phyloP scores from a whole-genome alignment of 2,329 filamentous ascomycete species.

The Xylariaceae sp. region DNA sequence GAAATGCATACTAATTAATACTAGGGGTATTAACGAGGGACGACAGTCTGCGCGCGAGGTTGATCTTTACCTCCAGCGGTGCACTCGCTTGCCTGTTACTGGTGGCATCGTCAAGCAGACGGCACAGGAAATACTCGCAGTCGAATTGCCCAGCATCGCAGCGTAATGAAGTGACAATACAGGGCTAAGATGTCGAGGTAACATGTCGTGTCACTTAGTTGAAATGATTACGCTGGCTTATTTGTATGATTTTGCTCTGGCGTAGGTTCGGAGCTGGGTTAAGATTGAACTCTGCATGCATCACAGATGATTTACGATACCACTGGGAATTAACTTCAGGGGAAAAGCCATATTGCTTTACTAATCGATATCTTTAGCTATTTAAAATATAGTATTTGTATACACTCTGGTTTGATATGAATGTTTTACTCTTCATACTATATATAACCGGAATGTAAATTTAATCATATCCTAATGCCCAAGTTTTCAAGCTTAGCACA shows the following conservation, averaged over 20 bases:
- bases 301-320: constrained; percentile 28
- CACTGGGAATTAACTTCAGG: constrained; percentile 10
- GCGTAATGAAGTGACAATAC: constrained; percentile 8
- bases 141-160: constrained; percentile 14
- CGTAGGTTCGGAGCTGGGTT: neutral
- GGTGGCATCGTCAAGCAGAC: constrained; percentile 89
- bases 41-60: constrained; percentile 91
- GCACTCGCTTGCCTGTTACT: constrained; percentile 83
- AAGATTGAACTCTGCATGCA: constrained; percentile 8
- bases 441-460: too few species aligned
- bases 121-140: constrained; percentile 66
- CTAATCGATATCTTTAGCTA: neutral
- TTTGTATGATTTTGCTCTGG: constrained; percentile 5
- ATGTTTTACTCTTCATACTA: too few species aligned
- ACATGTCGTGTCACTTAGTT: too few species aligned
- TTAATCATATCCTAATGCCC: too few species aligned
- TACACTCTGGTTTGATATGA: too few species aligned
- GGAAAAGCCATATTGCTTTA: neutral
- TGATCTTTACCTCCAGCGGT: constrained; percentile 82
- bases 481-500: too few species aligned
- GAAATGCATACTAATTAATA: constrained; percentile 43
- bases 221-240: too few species aligned
- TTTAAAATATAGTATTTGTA: too few species aligned
- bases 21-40: constrained; percentile 94
- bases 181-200: neutral